Evolutionary conservation across 2,329 filamentous ascomycete species (phyloP).

Genomic region (Aspergillus tanneri): DNA sequence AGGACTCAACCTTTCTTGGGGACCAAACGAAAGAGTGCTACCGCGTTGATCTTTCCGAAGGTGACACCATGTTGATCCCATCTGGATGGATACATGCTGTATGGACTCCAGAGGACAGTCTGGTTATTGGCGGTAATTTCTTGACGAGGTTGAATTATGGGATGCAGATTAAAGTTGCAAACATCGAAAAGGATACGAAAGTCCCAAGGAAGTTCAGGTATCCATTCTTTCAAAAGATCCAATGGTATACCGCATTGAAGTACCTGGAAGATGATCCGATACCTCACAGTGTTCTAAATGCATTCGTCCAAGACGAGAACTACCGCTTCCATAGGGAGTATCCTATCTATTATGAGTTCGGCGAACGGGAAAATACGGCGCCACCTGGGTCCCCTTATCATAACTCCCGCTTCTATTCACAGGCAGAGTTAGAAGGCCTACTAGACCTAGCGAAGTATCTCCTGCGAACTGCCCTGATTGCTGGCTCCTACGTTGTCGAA

Average conservation of each 20-base stretch:
- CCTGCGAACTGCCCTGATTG: constrained; percentile 62
- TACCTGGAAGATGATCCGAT: constrained; percentile 65
- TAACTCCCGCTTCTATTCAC: constrained; percentile 62
- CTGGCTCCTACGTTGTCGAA: constrained; percentile 58
- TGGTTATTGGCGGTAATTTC: constrained; percentile 71
- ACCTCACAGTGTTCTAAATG: constrained; percentile 55
- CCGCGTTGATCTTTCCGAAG: constrained; percentile 63
- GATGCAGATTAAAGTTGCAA: constrained; percentile 65
- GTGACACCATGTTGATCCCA: constrained; percentile 69
- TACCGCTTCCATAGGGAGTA: constrained; percentile 54
- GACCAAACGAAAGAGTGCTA: constrained; percentile 66
- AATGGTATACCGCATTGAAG: constrained; percentile 65
- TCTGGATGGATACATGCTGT: constrained; percentile 72
- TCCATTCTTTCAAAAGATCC: constrained; percentile 67
- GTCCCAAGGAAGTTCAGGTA: constrained; percentile 66
- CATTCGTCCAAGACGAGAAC: constrained; percentile 56
- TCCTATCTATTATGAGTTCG: constrained; percentile 60
- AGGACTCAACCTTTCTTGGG: constrained; percentile 65
- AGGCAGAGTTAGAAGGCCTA: constrained; percentile 61
- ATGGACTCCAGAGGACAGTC: constrained; percentile 67
- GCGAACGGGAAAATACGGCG: constrained; percentile 53
- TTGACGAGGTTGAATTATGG: constrained; percentile 64
- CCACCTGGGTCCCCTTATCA: constrained; percentile 54
- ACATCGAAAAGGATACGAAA: constrained; percentile 67
- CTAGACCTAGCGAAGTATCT: constrained; percentile 61